Base-by-base conservation (phyloP, 2,329 filamentous ascomycete genomes). In the Colletotrichum siamense region DNA sequence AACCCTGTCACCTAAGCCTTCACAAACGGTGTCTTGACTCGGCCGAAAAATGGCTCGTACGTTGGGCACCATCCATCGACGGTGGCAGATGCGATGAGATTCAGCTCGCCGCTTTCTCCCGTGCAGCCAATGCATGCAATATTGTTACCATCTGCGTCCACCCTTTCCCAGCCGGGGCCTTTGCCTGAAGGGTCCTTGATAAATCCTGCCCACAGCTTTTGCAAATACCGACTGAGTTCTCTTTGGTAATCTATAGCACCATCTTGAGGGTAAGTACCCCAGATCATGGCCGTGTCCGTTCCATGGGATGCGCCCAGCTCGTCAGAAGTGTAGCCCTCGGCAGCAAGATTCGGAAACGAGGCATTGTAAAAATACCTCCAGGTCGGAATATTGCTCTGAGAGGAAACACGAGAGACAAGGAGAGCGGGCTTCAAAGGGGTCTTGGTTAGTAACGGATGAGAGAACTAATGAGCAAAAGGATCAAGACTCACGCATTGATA, bases 321-420 rank as follows among this genome's bases (percentile, higher is more conserved):
- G 16, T 67, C 68, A 13, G 69, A 65, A 12, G 61, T 71, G 55
- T 72, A 72, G 24, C 69, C 68, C 3, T 24, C 34, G 8, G 63
- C 28, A 30, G 44, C 52, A 4, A 75, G 34, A 36, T 72, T 75
- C 2, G 73, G 49, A 8, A 66, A 75, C 8, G 73, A 71, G 8
- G 73, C 73, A 39, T 75, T 75, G 52, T 71, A 75, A 16, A 61
- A 71, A 12, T 75, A 75, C 16, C 73, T 36, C 73, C 73, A 75
- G 5, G 73, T 75, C 9, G 73, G 68, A 4, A 61, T 72, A 3
- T n/a, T 26, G n/a, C 30, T 71, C 9, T 49, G 44, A 5, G 69
- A 49, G 1, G 73, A 72, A 13, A 64, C 32, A 16, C 44, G n/a
- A 9, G 73, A 71, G 9, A 75, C 36, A 22, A 66, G 34, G 4